Base-by-base conservation (phyloP, 371 early-diverging fungal genomes). In the Syncephalastrum sp. region DNA sequence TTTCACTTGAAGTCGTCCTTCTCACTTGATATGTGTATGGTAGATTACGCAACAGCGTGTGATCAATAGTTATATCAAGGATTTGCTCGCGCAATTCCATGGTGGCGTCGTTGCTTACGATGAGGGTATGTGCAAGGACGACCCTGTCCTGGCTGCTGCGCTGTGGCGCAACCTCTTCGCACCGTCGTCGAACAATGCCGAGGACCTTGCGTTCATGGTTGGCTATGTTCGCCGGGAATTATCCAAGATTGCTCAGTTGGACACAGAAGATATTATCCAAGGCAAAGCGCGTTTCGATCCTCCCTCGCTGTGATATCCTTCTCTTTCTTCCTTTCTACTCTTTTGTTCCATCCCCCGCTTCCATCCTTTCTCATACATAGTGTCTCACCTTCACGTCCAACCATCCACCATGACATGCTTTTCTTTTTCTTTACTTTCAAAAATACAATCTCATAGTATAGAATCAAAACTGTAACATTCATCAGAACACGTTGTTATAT, bases 41-140 rank as follows among this genome's bases (percentile, higher is more conserved):
- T 43, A 90, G 81, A 81, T 93, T 52, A 81, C 77, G 19, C 84
- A 86, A 14, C 83, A 84, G 49, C 74, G 83, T 21, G 83, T 93
- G 50, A 84, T 91, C 56, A 86, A 77, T 23, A 86, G 84, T 48
- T 86, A 87, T 53, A 78, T 93, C 57, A 86, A 88, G 54, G 92
- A 94, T 54, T 73, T 94, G 6, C 72, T 95, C 54, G 85, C 89
- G 12, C 86, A 86, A 60, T 95, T 91, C 71, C 90, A 93, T 57
- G 98, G 98, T 52, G 88, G 90, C 24, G 88, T 91, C 3, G 77
- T 96, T 65, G 92, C 96, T 7, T 92, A 94, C 61, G 97, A 98
- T 64, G 96, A 96, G 70, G 96, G 95, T 27, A 85, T 97, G 75
- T 87, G 86, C 61, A 83, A 87, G 60, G 89, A 90, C 16, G 97